phyloP scores from a whole-genome alignment of 2,329 filamentous ascomycete genomes.

The Cercospora sojina region DNA sequence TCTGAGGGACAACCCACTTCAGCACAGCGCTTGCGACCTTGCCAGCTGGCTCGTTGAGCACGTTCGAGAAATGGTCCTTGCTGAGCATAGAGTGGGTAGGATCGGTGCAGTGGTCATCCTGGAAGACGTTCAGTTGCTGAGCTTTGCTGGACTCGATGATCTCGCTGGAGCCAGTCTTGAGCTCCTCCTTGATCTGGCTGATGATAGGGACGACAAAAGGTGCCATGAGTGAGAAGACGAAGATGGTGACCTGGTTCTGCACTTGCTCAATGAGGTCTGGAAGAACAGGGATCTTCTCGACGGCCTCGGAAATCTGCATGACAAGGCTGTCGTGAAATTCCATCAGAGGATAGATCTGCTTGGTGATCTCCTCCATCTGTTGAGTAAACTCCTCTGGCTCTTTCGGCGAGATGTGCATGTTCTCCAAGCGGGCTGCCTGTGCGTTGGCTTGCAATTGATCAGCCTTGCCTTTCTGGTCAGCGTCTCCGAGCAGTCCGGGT shows the following conservation, averaged over 20 bases:
- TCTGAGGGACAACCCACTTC: slow-evolving; percentile 79
- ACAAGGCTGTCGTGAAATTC: slow-evolving; percentile 89
- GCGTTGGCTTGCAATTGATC: slow-evolving; percentile 78
- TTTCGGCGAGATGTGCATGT: slow-evolving; percentile 70
- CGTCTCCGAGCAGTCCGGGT: slow-evolving; percentile 72
- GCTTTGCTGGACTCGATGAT: slow-evolving; percentile 81
- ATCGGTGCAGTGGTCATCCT: slow-evolving; percentile 71
- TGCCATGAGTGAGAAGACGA: slow-evolving; percentile 87
- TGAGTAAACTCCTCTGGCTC: slow-evolving; percentile 79
- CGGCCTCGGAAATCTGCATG: slow-evolving; percentile 71
- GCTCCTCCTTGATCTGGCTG: slow-evolving; percentile 79
- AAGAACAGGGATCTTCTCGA: slow-evolving; percentile 82
- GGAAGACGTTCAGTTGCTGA: slow-evolving; percentile 84
- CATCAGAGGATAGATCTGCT: slow-evolving; percentile 83
- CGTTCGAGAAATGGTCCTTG: slow-evolving; percentile 91
- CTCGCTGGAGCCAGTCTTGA: slow-evolving; percentile 80
- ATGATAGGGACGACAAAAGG: slow-evolving; percentile 86
- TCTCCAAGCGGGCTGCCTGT: slow-evolving; percentile 70
- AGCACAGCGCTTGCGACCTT: slow-evolving; percentile 76
- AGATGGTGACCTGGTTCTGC: slow-evolving; percentile 81
- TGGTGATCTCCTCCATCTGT: slow-evolving; percentile 71
- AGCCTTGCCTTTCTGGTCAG: slow-evolving; percentile 71
- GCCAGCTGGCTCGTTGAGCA: slow-evolving; percentile 84
- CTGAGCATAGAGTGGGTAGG: slow-evolving; percentile 95
- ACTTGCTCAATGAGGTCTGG: slow-evolving; percentile 83